A percentile compares a stretch with the other conserved stretches of the same genome.
Conservation (phyloP, 768 basidiomycete genomes). For the Paxillus involutus region DNA sequence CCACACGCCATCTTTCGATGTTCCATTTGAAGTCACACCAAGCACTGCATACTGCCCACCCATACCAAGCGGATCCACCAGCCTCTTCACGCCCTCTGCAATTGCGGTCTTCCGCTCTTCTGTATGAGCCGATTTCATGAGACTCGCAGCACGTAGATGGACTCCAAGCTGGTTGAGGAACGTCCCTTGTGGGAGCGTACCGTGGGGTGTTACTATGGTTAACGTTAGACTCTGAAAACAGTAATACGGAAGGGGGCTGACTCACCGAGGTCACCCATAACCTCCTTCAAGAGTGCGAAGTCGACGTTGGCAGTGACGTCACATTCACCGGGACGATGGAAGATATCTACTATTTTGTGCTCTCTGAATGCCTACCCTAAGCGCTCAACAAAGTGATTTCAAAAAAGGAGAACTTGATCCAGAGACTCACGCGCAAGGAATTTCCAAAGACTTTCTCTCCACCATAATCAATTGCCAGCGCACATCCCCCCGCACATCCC, state of each 20-base stretch:
- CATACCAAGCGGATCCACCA: slow-evolving; percentile 85
- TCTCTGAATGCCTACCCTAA: slow-evolving; percentile 77
- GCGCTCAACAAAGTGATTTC: not conserved
- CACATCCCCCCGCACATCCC: slow-evolving; percentile 48
- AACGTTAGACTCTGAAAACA: slow-evolving; percentile 4
- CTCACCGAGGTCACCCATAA: slow-evolving; percentile 64
- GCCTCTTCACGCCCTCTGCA: slow-evolving; percentile 56
- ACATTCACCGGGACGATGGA: slow-evolving; percentile 80
- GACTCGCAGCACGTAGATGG: slow-evolving; percentile 56
- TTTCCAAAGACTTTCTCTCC: slow-evolving; percentile 63
- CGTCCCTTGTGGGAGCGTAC: slow-evolving; percentile 69
- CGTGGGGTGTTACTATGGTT: slow-evolving; percentile 45
- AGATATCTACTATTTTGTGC: slow-evolving; percentile 83
- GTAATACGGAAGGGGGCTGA: not conserved
- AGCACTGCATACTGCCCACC: slow-evolving; percentile 84
- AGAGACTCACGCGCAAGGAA: slow-evolving; percentile 76
- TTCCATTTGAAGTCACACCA: slow-evolving; percentile 40
- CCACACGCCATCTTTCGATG: slow-evolving; percentile 24
- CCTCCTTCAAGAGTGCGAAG: slow-evolving; percentile 84
- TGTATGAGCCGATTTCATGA: slow-evolving; percentile 51
- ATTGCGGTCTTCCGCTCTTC: slow-evolving; percentile 56
- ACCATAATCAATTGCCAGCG: slow-evolving; percentile 90
- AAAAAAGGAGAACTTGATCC: accelerated
- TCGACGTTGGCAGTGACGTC: slow-evolving; percentile 98
- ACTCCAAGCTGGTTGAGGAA: slow-evolving; percentile 86